Evolutionary conservation across 495 filamentous ascomycete genomes (phyloP), one percentile per base, ranked within the genome.

Genomic region (Podospora comata): DNA sequence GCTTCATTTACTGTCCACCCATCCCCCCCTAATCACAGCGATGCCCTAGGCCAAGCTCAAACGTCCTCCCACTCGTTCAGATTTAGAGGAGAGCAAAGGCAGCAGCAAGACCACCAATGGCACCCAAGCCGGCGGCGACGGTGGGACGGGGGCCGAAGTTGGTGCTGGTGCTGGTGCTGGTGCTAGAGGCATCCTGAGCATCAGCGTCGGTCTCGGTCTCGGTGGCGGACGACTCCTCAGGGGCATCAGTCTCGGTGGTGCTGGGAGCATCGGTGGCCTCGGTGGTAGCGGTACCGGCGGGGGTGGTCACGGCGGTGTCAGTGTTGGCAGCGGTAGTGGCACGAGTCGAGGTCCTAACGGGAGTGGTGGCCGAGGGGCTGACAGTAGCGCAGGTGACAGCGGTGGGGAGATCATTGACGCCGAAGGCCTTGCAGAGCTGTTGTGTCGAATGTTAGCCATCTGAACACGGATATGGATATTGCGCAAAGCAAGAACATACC

Each of bases 361-460:
- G 70, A 19, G 67, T 71, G 60, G 72, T 73, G 34, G 73, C 69
- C 34, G 67, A 65, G n/a, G 75, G 70, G 63, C 70, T 61, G 54
- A 67, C 73, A 1, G 81, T 60, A n/a, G 60, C 65, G 79, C 73
- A 80, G 48, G 62, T 32, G 58, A 74, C 78, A 67, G 63, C 69
- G 39, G 69, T 76, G 9, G 79, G 80, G 23, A 83, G 75, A 65
- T 61, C 65, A 7, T 68, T 78, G 20, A 81, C 79, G 57, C 77
- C 75, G 63, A 68, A 53, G 53, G 62, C 69, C 16, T 16, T 60
- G 76, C 81, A 83, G 67, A 82, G 58, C 73, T 78, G 62, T 60
- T 62, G 11, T 7, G 66, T 67, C 28, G 19, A 16, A 39, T 18
- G 15, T 32, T 30, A 62, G 23, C 23, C 16, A 28, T 27, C 27